A percentile compares a stretch with the other conserved stretches of the same genome.
Evolutionary conservation across 106 monocot species (phyloP).

Genomic region (Iris macrosiphon): DNA sequence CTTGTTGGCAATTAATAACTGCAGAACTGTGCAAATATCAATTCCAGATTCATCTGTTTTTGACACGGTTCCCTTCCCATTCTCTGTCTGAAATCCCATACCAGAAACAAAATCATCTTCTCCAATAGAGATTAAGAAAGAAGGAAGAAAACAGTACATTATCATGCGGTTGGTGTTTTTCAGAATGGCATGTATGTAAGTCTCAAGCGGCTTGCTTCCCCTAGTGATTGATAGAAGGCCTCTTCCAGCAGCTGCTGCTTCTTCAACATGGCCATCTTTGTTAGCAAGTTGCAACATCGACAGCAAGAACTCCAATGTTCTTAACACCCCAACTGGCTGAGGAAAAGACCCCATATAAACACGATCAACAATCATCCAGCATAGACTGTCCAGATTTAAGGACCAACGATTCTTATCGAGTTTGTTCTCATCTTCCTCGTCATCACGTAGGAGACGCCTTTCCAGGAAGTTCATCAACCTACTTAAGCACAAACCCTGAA

Average conservation of each 20-base stretch:
- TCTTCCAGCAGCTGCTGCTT: slow-evolving; percentile 67
- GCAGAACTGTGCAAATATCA: slow-evolving; percentile 74
- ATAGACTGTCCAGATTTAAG: slow-evolving; percentile 75
- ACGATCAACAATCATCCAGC: slow-evolving; percentile 90
- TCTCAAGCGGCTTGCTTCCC: slow-evolving; percentile 71
- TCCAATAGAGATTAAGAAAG: slow-evolving; percentile 56
- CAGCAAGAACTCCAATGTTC: slow-evolving; percentile 81
- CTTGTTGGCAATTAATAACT: slow-evolving; percentile 83
- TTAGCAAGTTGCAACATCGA: slow-evolving; percentile 99
- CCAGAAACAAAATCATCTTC: slow-evolving; percentile 52
- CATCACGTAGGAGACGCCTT: slow-evolving; percentile 80
- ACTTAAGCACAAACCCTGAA: slow-evolving; percentile 88
- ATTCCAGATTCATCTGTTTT: slow-evolving; percentile 45
- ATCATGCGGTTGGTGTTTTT: slow-evolving; percentile 95
- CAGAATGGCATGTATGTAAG: slow-evolving; percentile 82
- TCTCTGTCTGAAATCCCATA: slow-evolving; percentile 60
- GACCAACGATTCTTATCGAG: slow-evolving; percentile 95
- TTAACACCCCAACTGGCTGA: slow-evolving; percentile 64
- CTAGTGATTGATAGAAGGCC: slow-evolving; percentile 81
- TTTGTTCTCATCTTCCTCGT: slow-evolving; percentile 87
- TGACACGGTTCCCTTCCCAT: slow-evolving; percentile 10
- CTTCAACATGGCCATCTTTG: slow-evolving; percentile 90
- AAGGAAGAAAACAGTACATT: slow-evolving; percentile 94
- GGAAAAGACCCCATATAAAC: slow-evolving; percentile 95
- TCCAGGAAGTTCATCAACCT: slow-evolving; percentile 95